Evolutionary conservation across 306 rosid species (phyloP).

Genomic region (Trichosanthes cucumerina): DNA sequence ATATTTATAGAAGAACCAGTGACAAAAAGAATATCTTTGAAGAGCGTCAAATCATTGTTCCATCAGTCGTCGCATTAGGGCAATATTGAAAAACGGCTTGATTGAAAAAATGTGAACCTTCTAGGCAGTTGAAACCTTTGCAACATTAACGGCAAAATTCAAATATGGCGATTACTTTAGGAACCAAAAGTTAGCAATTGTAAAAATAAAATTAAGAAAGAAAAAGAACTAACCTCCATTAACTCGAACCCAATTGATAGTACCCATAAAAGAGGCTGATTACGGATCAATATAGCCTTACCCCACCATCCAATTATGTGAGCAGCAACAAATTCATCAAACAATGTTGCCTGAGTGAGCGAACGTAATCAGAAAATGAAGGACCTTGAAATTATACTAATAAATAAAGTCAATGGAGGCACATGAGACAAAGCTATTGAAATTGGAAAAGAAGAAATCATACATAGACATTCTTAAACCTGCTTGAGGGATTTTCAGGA

Average conservation of each 20-base stretch:
- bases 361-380: background rate
- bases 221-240: constrained; percentile 58
- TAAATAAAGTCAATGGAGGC: constrained; percentile 7
- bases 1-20: background rate
- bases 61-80: background rate
- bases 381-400: constrained; percentile 3
- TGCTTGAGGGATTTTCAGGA: constrained; percentile 82
- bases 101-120: background rate
- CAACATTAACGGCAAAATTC: background rate
- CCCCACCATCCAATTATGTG: constrained; percentile 99
- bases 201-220: background rate
- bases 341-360: constrained; percentile 64
- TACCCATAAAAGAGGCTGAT: constrained; percentile 96
- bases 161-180: background rate
- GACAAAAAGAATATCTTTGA: background rate
- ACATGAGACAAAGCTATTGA: constrained; percentile 2
- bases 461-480: constrained; percentile 99
- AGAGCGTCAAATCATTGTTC: background rate
- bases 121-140: background rate
- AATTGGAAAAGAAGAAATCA: constrained; percentile 49
- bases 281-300: constrained; percentile 94
- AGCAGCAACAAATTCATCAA: constrained; percentile 95
- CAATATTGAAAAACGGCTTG: background rate
- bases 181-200: background rate
- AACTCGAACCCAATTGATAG: constrained; percentile 85